Base-by-base conservation (phyloP, 768 basidiomycete species). In the Suillus spraguei region DNA sequence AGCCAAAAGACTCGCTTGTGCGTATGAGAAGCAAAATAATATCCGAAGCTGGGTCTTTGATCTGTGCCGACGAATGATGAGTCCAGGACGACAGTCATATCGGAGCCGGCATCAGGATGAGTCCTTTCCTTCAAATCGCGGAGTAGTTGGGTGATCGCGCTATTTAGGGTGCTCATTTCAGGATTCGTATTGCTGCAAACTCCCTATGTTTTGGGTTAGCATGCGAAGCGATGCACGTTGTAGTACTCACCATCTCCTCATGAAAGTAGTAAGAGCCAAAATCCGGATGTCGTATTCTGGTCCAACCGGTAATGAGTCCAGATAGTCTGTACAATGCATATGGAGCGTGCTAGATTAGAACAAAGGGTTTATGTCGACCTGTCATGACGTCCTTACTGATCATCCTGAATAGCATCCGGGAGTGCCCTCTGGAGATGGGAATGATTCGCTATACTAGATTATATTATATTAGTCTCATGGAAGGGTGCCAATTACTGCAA, bases 201-300 rank as follows among this genome's bases (percentile, higher is more conserved):
- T 54, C 3, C 53, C 28, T 53, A 35, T 35, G 11, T 53, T 53
- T 35, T 52, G 6, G 16, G 67, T 39, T 63, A 55, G 33, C 17
- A 70, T 36, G 61, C 66, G 22, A 10, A 68, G 65, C 35, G 58
- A 52, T 14, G 68, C 69, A 11, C 42, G 20, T n/a, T 52, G n/a
- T 20, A 36, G n/a, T 20, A 36, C 65, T 14, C n/a, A 78, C 78
- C 68, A 70, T 73, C 22, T 76, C 74, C 50, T 64, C 32, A 36
- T 79, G 60, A 36, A 69, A 70, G 59, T 74, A 79, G 46, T 74
- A 76, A 13, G 67, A 65, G 16, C 72, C 76, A n/a, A 66, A 69
- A 20, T 79, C 78, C 11, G 73, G 75, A 59, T 79, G 76, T 17
- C 56, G 65, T 53, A 71, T 41, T 61, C 52, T 65, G n/a, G 28